These are phyloP conservation scores for Umbelopsis sp. DNA, from an alignment of 192 early-diverging fungal genomes.

Conservation along the genomic window DNA sequence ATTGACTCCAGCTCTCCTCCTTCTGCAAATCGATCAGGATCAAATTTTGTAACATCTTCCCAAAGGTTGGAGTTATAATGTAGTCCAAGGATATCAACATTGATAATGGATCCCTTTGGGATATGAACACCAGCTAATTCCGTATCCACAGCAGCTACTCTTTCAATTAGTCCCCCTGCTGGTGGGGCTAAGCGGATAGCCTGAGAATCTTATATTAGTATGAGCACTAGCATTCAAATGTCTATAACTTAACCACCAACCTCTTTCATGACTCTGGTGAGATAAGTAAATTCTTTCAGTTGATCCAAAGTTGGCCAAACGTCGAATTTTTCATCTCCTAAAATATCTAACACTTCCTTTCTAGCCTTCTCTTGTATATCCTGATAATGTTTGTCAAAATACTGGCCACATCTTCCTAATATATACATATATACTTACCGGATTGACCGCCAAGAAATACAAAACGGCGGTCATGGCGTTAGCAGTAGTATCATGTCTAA, in stretches of 20 bases:
- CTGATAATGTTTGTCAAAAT: background rate
- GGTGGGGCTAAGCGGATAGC: conserved; percentile 18
- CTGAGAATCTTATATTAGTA: background rate
- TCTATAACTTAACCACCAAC: background rate
- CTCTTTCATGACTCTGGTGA: conserved; percentile 57
- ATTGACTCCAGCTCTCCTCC: conserved; percentile 8
- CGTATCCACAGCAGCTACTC: conserved; percentile 22
- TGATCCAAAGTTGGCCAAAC: conserved; percentile 51
- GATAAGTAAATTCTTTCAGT: conserved; percentile 50
- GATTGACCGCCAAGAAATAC: conserved; percentile 41
- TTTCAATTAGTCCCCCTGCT: background rate
- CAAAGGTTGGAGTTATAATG: conserved; percentile 25
- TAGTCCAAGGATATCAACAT: conserved; percentile 47
- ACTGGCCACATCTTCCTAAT: background rate
- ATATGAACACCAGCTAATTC: conserved; percentile 18
- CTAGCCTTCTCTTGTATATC: conserved; percentile 60
- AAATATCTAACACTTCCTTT: conserved; percentile 47
- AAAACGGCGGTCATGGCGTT: conserved; percentile 41
- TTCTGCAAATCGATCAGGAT: conserved; percentile 12
- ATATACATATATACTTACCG: background rate
- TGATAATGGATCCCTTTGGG: conserved; percentile 43
- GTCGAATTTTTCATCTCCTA: conserved; percentile 56
- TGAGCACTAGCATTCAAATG: background rate
- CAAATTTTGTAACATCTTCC: conserved; percentile 2
- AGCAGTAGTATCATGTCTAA: conserved; percentile 49